phyloP scores from a whole-genome alignment of 768 basidiomycete genomes.

The Pisolithus marmoratus region DNA sequence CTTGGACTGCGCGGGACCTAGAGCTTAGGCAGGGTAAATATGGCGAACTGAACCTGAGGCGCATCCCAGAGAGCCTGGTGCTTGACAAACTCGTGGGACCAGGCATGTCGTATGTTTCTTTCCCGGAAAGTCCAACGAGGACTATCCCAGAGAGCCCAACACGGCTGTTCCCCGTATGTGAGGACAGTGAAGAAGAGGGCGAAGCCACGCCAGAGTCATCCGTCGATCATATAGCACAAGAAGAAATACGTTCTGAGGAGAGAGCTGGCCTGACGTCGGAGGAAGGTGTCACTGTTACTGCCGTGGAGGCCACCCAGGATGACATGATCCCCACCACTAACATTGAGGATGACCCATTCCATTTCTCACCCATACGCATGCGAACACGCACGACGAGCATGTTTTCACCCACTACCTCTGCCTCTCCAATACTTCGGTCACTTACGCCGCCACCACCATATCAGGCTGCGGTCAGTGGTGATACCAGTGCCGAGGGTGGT shows the following conservation, averaged over 20 bases:
- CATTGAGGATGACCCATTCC: constrained; percentile 20
- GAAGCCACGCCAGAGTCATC: background rate
- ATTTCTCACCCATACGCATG: constrained; percentile 11
- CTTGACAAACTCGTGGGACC: constrained; percentile 13
- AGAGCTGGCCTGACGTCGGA: background rate
- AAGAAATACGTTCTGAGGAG: background rate
- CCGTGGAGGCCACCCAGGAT: constrained; percentile 3
- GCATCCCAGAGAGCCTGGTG: constrained; percentile 7
- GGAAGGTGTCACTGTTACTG: background rate
- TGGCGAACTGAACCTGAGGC: constrained; percentile 13
- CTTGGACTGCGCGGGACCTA: constrained; percentile 37
- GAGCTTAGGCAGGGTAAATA: constrained; percentile 12
- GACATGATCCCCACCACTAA: background rate
- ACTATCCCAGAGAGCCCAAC: constrained; percentile 12
- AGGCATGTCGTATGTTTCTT: constrained; percentile 3
- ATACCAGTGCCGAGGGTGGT: background rate
- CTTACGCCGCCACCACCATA: constrained; percentile 22
- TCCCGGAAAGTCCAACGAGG: constrained; percentile 5
- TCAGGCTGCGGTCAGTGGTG: constrained; percentile 8
- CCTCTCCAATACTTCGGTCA: constrained; percentile 18
- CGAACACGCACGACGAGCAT: constrained; percentile 29
- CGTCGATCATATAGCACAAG: background rate
- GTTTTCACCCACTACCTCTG: constrained; percentile 9
- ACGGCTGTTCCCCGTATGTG: constrained; percentile 25
- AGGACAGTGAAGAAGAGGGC: constrained; percentile 32